phyloP scores from a whole-genome alignment of 257 asterid species.

The Plectranthus barbatus region DNA sequence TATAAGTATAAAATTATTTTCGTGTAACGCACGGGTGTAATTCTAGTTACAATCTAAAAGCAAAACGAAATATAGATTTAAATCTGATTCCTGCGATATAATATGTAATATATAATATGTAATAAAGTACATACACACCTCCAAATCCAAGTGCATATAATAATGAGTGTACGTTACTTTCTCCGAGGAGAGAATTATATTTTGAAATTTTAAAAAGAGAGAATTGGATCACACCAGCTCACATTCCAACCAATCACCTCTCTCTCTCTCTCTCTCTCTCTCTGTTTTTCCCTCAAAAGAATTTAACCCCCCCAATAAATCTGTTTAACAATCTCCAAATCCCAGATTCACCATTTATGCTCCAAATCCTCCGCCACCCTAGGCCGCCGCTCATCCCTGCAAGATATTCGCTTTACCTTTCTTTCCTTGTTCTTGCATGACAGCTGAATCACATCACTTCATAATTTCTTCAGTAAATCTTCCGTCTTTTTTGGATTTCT shows the following conservation, averaged over 20 bases:
- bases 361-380: background rate
- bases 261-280: background rate
- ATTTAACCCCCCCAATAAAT: background rate
- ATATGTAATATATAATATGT: too few species aligned
- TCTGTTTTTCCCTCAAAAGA: conserved; percentile 12
- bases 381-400: background rate
- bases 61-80: too few species aligned
- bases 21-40: too few species aligned
- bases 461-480: background rate
- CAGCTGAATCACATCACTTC: background rate
- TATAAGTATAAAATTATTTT: too few species aligned
- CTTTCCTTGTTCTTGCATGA: background rate
- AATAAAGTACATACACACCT: too few species aligned
- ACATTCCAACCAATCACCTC: conserved; percentile 44
- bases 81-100: too few species aligned
- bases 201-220: conserved; percentile 16
- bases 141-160: conserved; percentile 26
- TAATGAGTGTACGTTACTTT: conserved; percentile 55
- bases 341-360: background rate
- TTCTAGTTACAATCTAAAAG: too few species aligned
- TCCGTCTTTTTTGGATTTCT: too few species aligned
- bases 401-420: background rate
- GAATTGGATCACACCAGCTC: conserved; percentile 46
- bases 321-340: background rate
- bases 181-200: conserved; percentile 19